A percentile compares a stretch with the other conserved stretches of the same genome.
phyloP scores from a whole-genome alignment of 2,329 filamentous ascomycete species.

The Aureobasidium sp. region DNA sequence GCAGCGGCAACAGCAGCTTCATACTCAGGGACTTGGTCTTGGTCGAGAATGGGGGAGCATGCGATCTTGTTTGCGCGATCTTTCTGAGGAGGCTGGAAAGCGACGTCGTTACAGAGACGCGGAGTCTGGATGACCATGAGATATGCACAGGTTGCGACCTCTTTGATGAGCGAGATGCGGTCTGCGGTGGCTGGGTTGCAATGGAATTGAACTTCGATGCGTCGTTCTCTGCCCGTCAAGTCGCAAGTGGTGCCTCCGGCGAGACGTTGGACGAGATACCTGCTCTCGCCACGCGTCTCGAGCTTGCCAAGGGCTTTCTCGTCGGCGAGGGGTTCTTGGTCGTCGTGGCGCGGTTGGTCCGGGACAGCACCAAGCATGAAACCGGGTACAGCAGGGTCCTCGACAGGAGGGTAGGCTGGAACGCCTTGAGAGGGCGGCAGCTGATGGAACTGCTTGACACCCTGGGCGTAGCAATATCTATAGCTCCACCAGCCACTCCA shows the following conservation, averaged over 20 bases:
- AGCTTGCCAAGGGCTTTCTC: constrained; percentile 37
- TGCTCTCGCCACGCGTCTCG: constrained; percentile 73
- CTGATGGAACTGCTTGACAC: constrained; percentile 87
- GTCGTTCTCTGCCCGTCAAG: constrained; percentile 71
- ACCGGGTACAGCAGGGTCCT: constrained; percentile 68
- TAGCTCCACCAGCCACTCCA: constrained; percentile 94
- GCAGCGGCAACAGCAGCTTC: constrained; percentile 23
- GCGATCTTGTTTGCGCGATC: constrained; percentile 69
- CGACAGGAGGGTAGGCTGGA: constrained; percentile 61
- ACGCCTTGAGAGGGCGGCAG: constrained; percentile 63
- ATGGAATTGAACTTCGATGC: constrained; percentile 76
- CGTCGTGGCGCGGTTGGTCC: constrained; percentile 25
- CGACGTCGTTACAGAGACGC: constrained; percentile 77
- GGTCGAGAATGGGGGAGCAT: constrained; percentile 63
- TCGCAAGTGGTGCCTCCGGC: constrained; percentile 78
- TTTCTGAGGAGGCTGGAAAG: constrained; percentile 75
- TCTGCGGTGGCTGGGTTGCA: constrained; percentile 71
- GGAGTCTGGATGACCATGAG: constrained; percentile 90
- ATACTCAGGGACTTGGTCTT: constrained; percentile 41
- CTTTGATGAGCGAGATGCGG: constrained; percentile 87
- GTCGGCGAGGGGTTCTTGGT: constrained; percentile 23
- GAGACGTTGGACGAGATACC: constrained; percentile 78
- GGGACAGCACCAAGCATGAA: constrained; percentile 66
- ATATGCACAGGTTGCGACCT: constrained; percentile 84
- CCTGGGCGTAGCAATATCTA: constrained; percentile 82